Evolutionary conservation across 2,329 filamentous ascomycete genomes (phyloP).

Genomic region (Diaporthe velutina): DNA sequence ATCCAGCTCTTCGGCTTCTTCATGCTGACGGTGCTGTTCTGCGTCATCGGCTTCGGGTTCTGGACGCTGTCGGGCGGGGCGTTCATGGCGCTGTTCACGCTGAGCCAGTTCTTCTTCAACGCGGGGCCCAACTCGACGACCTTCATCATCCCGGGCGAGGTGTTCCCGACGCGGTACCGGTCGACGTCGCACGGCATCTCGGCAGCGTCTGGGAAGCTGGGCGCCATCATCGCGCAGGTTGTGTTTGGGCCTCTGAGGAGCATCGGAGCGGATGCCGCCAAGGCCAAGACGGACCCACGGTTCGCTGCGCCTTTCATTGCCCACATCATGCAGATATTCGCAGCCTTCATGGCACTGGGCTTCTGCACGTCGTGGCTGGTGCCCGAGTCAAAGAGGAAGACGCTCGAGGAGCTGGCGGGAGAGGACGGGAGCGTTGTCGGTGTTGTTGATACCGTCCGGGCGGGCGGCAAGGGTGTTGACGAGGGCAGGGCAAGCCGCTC

Average conservation of each 20-base stretch:
- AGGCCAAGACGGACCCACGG: constrained; percentile 56
- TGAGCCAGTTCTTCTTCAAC: constrained; percentile 71
- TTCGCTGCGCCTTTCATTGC: constrained; percentile 69
- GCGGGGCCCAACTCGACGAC: constrained; percentile 70
- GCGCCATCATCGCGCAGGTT: constrained; percentile 68
- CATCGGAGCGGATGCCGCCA: constrained; percentile 52
- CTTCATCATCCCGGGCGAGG: constrained; percentile 69
- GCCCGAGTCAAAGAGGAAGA: constrained; percentile 82
- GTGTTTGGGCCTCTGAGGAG: constrained; percentile 68
- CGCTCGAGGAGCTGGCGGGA: constrained; percentile 72
- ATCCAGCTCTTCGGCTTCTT: constrained; percentile 77
- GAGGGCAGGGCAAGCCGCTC: not conserved
- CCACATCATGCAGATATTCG: constrained; percentile 81
- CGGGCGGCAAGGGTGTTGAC: not conserved
- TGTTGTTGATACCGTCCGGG: not conserved
- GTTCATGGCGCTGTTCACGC: constrained; percentile 67
- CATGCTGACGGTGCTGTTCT: constrained; percentile 71
- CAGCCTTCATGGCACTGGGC: constrained; percentile 82
- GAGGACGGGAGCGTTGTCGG: constrained; percentile 42
- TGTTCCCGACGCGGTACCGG: constrained; percentile 69
- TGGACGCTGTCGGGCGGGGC: constrained; percentile 63
- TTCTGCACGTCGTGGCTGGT: constrained; percentile 77
- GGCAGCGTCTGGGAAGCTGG: constrained; percentile 63
- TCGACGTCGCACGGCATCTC: constrained; percentile 71
- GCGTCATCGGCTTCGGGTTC: constrained; percentile 74